Conservation (phyloP, 768 basidiomycete species). For the Coprinopsis sp. region DNA sequence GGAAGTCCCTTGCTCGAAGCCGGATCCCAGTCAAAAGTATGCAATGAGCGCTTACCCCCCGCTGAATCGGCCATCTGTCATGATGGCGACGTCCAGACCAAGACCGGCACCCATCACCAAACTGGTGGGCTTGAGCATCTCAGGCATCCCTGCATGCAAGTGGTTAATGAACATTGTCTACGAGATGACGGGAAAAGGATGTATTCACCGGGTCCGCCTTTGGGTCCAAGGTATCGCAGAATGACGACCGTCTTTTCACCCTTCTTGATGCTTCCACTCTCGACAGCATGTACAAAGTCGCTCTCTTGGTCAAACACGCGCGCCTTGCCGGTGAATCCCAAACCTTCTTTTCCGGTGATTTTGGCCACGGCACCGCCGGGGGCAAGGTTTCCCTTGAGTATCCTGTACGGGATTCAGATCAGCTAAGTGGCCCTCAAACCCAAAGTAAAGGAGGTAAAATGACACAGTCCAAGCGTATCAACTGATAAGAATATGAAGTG, state of each 20-base stretch:
- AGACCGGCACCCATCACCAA: conserved; percentile 98
- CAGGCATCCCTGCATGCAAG: conserved; percentile 78
- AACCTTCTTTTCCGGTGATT: conserved; percentile 94
- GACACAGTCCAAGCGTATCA: too few species aligned
- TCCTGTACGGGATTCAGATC: conserved; percentile 53
- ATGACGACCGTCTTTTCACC: conserved; percentile 97
- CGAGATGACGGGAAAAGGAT: conserved; percentile 9
- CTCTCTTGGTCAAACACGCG: conserved; percentile 90
- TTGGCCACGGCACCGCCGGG: conserved; percentile 96
- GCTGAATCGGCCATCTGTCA: conserved; percentile 97
- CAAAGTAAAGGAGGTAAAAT: conserved; percentile 6
- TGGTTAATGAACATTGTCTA: conserved; percentile 8
- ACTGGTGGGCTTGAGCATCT: conserved; percentile 98
- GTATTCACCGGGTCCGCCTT: conserved; percentile 86
- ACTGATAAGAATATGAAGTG: too few species aligned
- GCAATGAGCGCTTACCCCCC: conserved; percentile 68
- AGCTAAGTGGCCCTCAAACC: conserved; percentile 13
- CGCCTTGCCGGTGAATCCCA: conserved; percentile 86
- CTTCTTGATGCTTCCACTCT: conserved; percentile 81
- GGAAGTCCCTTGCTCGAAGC: too few species aligned
- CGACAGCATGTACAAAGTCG: conserved; percentile 83
- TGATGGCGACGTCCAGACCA: conserved; percentile 90
- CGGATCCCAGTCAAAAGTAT: neutral
- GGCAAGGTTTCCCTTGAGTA: conserved; percentile 87
- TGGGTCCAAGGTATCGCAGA: conserved; percentile 92